Conservation (phyloP, 1,139 yeast genomes). For the Diutina sp. region DNA sequence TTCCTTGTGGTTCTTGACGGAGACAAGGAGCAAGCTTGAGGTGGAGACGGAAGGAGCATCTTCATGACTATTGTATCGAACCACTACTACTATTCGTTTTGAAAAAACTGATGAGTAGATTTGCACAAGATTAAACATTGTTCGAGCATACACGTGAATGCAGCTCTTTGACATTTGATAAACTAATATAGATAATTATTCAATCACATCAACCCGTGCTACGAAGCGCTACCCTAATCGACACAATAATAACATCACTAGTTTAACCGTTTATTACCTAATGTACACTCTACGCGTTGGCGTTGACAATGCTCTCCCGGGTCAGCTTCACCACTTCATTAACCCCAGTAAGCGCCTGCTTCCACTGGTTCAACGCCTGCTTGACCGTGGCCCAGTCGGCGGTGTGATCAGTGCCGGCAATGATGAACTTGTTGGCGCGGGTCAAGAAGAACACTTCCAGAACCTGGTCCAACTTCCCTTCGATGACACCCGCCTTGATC, state of each 20-base stretch:
- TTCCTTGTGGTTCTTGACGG: constrained; percentile 48
- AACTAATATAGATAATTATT: no score
- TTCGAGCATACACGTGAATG: not conserved
- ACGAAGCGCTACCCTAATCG: no score
- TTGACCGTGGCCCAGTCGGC: constrained; percentile 26
- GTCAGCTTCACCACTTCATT: constrained; percentile 30
- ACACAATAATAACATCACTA: not conserved
- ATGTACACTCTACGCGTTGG: constrained; percentile 1
- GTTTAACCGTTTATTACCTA: not conserved
- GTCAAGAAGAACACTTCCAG: constrained; percentile 30
- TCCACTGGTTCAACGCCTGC: constrained; percentile 27
- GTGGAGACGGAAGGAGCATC: not conserved
- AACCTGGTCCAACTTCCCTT: constrained; percentile 36
- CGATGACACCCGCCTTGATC: constrained; percentile 31
- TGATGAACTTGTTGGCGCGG: constrained; percentile 29
- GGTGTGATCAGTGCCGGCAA: constrained; percentile 25
- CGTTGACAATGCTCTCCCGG: constrained; percentile 19
- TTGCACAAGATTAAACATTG: not conserved
- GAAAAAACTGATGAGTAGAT: not conserved
- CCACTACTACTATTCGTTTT: not conserved
- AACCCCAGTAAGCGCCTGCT: constrained; percentile 26
- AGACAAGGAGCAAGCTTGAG: not conserved
- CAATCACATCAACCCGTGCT: no score
- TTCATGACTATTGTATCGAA: not conserved
- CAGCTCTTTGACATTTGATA: not conserved